A percentile compares a stretch with the other conserved stretches of the same genome.
Evolutionary conservation across 352 stramenopile genomes (phyloP).

Genomic region (Globisporangium spiculum): DNA sequence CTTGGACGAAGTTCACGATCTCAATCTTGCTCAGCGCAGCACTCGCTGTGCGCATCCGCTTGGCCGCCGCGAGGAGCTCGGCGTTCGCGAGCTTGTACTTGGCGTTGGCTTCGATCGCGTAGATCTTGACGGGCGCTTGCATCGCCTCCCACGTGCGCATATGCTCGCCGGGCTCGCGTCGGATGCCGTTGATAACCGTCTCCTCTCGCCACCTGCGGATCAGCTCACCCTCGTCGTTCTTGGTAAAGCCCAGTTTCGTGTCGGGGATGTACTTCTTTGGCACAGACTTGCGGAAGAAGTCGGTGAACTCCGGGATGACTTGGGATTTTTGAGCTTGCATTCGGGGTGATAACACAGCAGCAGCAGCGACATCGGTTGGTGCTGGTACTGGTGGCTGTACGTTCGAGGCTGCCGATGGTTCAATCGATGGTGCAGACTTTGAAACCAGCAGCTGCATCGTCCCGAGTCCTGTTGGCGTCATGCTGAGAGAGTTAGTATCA

Average conservation of each 20-base stretch:
- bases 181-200: slow-evolving; percentile 40
- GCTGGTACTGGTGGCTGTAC: neutral
- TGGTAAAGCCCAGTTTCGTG: slow-evolving; percentile 53
- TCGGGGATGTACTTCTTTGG: slow-evolving; percentile 39
- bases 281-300: slow-evolving; percentile 64
- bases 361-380: neutral
- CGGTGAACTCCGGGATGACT: slow-evolving; percentile 68
- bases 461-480: slow-evolving; percentile 5
- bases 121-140: slow-evolving; percentile 54
- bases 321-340: neutral
- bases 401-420: neutral
- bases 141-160: slow-evolving; percentile 71
- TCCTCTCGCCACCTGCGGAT: slow-evolving; percentile 67
- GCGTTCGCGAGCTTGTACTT: slow-evolving; percentile 43
- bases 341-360: neutral
- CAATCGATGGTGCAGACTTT: slow-evolving; percentile 1
- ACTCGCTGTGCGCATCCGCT: slow-evolving; percentile 2
- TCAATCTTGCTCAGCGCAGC: slow-evolving; percentile 8
- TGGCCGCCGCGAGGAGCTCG: slow-evolving; percentile 14
- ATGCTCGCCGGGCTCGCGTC: slow-evolving; percentile 26
- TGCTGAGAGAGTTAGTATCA: neutral
- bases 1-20: neutral
- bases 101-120: slow-evolving; percentile 55
- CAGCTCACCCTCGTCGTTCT: slow-evolving; percentile 45
- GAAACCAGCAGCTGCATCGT: neutral